Evolutionary conservation across 208 protist species (phyloP).

Genomic region (Trichomonas gallinae): DNA sequence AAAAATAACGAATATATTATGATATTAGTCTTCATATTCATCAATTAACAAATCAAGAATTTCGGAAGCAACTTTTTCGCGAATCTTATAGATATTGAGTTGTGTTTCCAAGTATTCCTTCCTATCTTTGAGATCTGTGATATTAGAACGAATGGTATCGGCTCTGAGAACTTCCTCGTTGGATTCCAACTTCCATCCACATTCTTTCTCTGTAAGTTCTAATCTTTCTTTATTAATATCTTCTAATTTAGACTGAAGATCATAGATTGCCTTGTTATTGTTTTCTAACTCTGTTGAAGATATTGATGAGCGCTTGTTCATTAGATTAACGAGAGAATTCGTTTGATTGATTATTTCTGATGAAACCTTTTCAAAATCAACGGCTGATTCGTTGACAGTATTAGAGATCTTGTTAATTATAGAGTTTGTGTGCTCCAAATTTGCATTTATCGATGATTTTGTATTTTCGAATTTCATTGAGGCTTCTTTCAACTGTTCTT

Average conservation of each 20-base stretch:
- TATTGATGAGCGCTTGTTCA: not conserved
- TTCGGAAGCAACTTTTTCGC: not conserved
- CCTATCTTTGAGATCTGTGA: not conserved
- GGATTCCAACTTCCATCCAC: not conserved
- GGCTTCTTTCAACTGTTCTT: not conserved
- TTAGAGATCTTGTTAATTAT: not conserved
- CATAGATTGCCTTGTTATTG: not conserved
- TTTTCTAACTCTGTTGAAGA: not conserved
- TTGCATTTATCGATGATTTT: not conserved
- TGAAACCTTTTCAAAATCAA: not conserved
- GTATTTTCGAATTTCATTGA: not conserved
- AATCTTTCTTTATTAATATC: not conserved
- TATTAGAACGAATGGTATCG: not conserved
- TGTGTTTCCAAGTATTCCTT: not conserved
- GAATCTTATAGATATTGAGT: not conserved
- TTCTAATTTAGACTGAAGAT: not conserved
- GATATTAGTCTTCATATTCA: not conserved
- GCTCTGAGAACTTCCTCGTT: not conserved
- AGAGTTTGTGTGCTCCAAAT: not conserved
- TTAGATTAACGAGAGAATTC: not conserved
- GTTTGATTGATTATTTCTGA: not conserved
- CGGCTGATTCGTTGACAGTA: not conserved
- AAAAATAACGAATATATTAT: not conserved
- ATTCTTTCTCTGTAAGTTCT: not conserved
- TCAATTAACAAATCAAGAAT: not conserved